These are phyloP conservation scores for Ensete glaucum DNA, from an alignment of 176 grass and related monocot genomes.

Conservation along the genomic window DNA sequence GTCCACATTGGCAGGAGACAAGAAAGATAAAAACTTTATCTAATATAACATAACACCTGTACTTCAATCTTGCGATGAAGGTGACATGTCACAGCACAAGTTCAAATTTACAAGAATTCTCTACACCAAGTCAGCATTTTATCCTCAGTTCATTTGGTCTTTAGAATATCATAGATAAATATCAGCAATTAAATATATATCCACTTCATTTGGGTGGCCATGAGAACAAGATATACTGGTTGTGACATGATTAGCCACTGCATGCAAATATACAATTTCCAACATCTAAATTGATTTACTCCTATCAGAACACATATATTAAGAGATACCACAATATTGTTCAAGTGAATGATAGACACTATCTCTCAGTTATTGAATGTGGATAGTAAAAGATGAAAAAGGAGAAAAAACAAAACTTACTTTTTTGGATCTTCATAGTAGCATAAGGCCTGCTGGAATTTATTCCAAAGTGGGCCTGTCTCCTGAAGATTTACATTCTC, in stretches of 20 bases:
- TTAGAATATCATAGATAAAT: neutral
- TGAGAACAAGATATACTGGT: neutral
- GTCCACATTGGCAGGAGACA: too few relatives aligned
- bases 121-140: too few relatives aligned
- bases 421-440: conserved; percentile 71
- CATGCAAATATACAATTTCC: neutral
- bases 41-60: too few relatives aligned
- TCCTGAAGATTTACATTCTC: conserved; percentile 94
- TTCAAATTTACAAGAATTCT: too few relatives aligned
- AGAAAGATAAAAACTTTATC: too few relatives aligned
- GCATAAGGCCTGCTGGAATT: conserved; percentile 64
- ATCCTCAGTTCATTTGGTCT: too few relatives aligned
- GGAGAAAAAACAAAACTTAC: conserved; percentile 25
- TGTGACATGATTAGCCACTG: neutral
- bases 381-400: neutral
- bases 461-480: conserved; percentile 70
- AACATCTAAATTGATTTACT: neutral
- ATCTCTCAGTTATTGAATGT: neutral
- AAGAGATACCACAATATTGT: neutral
- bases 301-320: neutral
- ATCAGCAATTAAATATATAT: neutral
- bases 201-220: neutral
- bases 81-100: too few relatives aligned
- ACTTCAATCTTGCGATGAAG: too few relatives aligned
- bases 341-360: neutral